phyloP scores from a whole-genome alignment of 2,329 filamentous ascomycete species.

The Beauveria brongniartii region DNA sequence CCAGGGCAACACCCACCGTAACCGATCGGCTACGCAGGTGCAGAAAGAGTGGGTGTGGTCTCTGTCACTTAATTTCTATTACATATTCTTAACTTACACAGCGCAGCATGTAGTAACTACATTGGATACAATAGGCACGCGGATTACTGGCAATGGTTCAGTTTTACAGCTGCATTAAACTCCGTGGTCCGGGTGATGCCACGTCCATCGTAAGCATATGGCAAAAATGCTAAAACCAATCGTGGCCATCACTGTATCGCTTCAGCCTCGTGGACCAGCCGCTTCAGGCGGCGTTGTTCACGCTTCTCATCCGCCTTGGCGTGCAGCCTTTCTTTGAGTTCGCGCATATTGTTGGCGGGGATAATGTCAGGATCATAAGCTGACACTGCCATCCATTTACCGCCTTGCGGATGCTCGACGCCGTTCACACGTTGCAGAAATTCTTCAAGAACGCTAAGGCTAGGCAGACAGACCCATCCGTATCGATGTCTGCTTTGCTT shows the following conservation, averaged over 20 bases:
- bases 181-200: too few species aligned
- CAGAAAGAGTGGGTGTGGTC: too few species aligned
- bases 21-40: too few species aligned
- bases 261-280: not conserved
- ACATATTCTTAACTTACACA: too few species aligned
- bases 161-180: too few species aligned
- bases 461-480: not conserved
- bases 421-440: not conserved
- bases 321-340: not conserved
- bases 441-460: not conserved
- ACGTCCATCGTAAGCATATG: too few species aligned
- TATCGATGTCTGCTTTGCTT: not conserved
- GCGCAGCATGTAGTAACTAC: too few species aligned
- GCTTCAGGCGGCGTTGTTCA: slow-evolving; percentile 1
- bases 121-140: too few species aligned
- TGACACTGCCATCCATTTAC: not conserved
- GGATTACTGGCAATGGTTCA: too few species aligned
- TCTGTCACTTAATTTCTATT: too few species aligned
- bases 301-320: not conserved
- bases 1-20: not conserved
- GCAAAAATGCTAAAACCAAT: too few species aligned
- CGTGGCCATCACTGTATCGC: too few species aligned
- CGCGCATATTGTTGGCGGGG: not conserved
- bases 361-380: not conserved
- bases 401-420: not conserved